These are phyloP conservation scores for Boletus sp. DNA, from an alignment of 768 basidiomycete species.

Conservation along the genomic window DNA sequence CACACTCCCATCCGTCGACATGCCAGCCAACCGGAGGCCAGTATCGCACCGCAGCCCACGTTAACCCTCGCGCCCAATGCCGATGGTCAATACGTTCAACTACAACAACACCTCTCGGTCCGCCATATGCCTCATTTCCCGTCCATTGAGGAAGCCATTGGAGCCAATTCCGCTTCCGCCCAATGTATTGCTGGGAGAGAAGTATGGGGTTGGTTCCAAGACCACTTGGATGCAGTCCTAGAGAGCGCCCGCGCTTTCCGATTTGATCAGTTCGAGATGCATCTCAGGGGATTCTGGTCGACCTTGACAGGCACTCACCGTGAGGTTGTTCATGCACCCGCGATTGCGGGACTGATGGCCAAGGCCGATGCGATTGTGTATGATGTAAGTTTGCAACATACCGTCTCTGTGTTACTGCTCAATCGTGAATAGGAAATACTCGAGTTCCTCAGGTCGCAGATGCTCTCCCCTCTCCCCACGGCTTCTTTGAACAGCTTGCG, in stretches of 20 bases:
- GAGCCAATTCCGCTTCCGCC: slow-evolving; percentile 66
- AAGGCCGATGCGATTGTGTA: slow-evolving; percentile 88
- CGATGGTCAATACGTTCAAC: slow-evolving; percentile 43
- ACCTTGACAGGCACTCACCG: slow-evolving; percentile 68
- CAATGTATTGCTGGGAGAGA: slow-evolving; percentile 79
- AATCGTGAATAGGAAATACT: slow-evolving; percentile 67
- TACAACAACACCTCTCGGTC: slow-evolving; percentile 59
- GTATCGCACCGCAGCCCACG: slow-evolving; percentile 52
- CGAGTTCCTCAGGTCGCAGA: slow-evolving; percentile 78
- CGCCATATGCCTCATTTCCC: slow-evolving; percentile 80
- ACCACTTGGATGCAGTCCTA: slow-evolving; percentile 80
- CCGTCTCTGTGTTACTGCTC: slow-evolving; percentile 10
- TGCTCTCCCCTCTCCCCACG: slow-evolving; percentile 73
- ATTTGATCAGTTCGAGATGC: slow-evolving; percentile 88
- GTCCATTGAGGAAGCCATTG: slow-evolving; percentile 81
- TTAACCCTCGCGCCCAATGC: slow-evolving; percentile 49
- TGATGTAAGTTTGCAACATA: slow-evolving; percentile 60
- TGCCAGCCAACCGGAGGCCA: slow-evolving; percentile 51
- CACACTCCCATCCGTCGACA: slow-evolving; percentile 79
- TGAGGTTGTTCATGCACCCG: slow-evolving; percentile 87
- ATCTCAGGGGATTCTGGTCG: slow-evolving; percentile 83
- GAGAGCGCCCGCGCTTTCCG: slow-evolving; percentile 75
- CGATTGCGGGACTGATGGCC: slow-evolving; percentile 83
- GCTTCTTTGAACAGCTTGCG: slow-evolving; percentile 67
- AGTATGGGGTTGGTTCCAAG: slow-evolving; percentile 91